Base-by-base conservation (phyloP, 805 yeast species). In the Yueomyces sinensis region DNA sequence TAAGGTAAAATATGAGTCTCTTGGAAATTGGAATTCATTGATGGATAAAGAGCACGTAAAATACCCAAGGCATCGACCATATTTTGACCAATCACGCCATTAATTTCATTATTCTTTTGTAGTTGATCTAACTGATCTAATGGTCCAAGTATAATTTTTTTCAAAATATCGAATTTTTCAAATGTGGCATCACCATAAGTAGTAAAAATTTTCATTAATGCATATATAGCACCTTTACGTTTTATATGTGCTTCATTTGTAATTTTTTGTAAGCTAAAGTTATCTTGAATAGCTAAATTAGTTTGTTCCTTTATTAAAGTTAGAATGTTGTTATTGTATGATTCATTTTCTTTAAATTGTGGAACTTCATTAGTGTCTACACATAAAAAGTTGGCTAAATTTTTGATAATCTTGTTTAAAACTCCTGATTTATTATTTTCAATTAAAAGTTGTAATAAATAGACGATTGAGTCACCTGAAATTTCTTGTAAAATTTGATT, bases 341-440 rank as follows among this genome's bases (percentile, higher is more conserved):
- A 28, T 14, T 57, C 65, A 45, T 82, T 81, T 31, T 80, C 76
- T 13, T 66, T 64, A 50, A 83, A 91, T 48, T 84, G 96, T 2
- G 98, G 98, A 23, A 89, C 95, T 51, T 87, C 96, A 3, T 91
- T 73, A 0, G 95, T 84, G 52, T 89, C 98, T 23, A 87, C 95
- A 60, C 98, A 91, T 34, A 91, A 52, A 52, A 89, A 89, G 0
- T 89, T 94, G 59, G 95, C 82, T 37, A 93, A 61, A 50, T 91
- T 91, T 53, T 83, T 89, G 30, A 83, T 73, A 42, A 93, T 80
- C 52, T 91, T 91, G 45, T 83, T 93, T 3, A 89, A 75, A 1
- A 89, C 91, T 27, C 75, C 76, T n/a, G 52, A 54, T 49, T 86
- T 84, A 7, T 72, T 74, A 4, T 58, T 59, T 1, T 52, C 52